Base-by-base conservation (phyloP, 192 early-diverging fungal species). In the Haplosporangium gracile region DNA sequence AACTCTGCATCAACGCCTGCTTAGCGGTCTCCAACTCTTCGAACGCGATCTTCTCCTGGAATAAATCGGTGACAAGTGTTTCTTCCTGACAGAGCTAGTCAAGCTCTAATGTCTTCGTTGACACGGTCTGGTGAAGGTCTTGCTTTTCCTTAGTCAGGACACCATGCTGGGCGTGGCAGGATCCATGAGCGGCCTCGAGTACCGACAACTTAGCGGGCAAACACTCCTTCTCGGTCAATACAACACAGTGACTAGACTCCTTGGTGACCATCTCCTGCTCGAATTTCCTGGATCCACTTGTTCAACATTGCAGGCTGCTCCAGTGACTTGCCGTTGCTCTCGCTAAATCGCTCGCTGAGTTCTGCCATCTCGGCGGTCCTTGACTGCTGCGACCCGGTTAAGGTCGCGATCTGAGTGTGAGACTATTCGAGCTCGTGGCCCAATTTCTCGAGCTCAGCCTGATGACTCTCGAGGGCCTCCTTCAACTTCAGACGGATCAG, bases 281-380 rank as follows among this genome's bases (percentile, higher is more conserved):
- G n/a, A n/a, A 80, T 24, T 9, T 80, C 79, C 45, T 80, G 47
- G 47, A 80, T 80, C 22, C 71, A 57, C 72, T 69, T 80, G 32
- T 80, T 11, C 43, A 80, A 43, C 8, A 8, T 29, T 2, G 60
- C 36, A 38, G 60, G n/a, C 24, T 80, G 57, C 60, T 74, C 71
- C 9, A 47, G 24, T 8, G 72, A 57, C 72, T 13, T 68, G 9
- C 34, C 16, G 22, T 11, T 74, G 72, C 74, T 60, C 43, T 74
- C 63, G 20, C 18, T 29, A 43, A 65, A 73, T 4, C 72, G 43
- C 22, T 55, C 60, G 29, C 57, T 74, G 40, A 74, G 16, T 5
- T 80, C 79, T 16, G 39, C 34, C 29, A 80, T 74, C 53, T 65
- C 63, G 0, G 2, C n/a, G 1, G 53, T 40, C 32, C 47, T 36